Evolutionary conservation across 352 stramenopile genomes (phyloP), one percentile per base, ranked within the genome.

Genomic region (Phytophthora podocarpi): DNA sequence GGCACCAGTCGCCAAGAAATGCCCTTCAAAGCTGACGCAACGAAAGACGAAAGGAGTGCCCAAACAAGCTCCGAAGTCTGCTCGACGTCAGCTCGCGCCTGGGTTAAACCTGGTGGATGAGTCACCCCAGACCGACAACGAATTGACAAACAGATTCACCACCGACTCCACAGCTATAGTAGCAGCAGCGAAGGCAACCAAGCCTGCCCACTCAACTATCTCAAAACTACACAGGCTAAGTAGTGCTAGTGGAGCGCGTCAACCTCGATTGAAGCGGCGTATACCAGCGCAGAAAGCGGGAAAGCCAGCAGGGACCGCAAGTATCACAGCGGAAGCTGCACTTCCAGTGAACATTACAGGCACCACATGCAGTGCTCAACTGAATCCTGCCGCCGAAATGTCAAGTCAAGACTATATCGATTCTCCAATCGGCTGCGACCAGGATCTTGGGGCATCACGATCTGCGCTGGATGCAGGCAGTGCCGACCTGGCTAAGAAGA

Each of bases 251-350:
- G 28, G 30, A 30, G 26, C 28, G 42, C 63, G 62, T 13, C 56
- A 42, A 15, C 26, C 61, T 47, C 62, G 67, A 27, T 61, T 75
- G 31, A 67, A 69, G 18, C 63, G 61, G 47, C 67, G 67, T 11
- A 69, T 45, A 21, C 48, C 41, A 23, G 62, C 61, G 13, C 67
- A 75, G 32, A 71, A 72, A 51, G 35, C 56, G 24, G 62, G 62
- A 46, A 72, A 53, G 16, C 0, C 48, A 61, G 24, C n/a, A 12
- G 36, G 20, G 41, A 41, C n/a, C 15, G 23, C 32, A 60, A 56
- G 12, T 23, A n/a, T 27, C 16, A 53, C 27, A 28, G 34, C 41
- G 9, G 40, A 49, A 42, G 9, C 15, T 3, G 4, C 24, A 15
- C 8, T 37, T 18, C 7, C 32, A 10, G 31, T 21, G 23, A 37